Base-by-base conservation (phyloP, 2,329 filamentous ascomycete genomes). In the Dactylella cylindrospora region DNA sequence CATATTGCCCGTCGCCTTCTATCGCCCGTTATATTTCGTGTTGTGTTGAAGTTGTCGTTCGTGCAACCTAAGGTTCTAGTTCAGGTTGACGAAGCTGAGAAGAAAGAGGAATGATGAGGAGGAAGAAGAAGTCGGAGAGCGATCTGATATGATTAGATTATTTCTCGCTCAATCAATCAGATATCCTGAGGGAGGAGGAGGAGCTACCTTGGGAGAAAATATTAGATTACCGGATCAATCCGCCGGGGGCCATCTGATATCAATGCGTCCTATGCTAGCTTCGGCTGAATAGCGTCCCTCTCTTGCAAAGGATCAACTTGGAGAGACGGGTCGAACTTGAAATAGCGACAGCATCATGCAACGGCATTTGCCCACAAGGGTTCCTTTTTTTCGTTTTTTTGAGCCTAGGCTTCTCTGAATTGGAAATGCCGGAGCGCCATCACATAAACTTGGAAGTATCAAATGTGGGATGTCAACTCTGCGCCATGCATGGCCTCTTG, bases 61-160 rank as follows among this genome's bases (percentile, higher is more conserved):
- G 23, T 12, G 25, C 35, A 28, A 23, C 15, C 12, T 19, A 13
- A n/a, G 33, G 32, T 31, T 31, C 20, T 33, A 41, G 19, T 20
- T 17, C 29, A 23, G 13, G 35, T 32, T 15, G 33, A 10, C 26
- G 20, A n/a, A n/a, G n/a, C n/a, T n/a, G n/a, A n/a, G n/a, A n/a
- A n/a, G n/a, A n/a, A n/a, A 35, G 39, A 45, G 31, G 20, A 53
- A 35, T 31, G 29, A 31, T 46, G 10, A 38, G 15, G 46, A 35
- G 25, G 33, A 41, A 50, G 43, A 36, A 39, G 22, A 9, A 49
- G 57, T 35, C 38, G 32, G 26, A 39, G 43, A 62, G 43, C 38
- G 57, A 62, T 62, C 57, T 62, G 57, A 62, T 62, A 62, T 62
- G 57, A 62, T 62, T 54, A 62, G 57, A 62, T 62, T 62, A 54